Evolutionary conservation across 2,329 filamentous ascomycete genomes (phyloP), one percentile per base, ranked within the genome.

Genomic region (Sporothrix inflata): DNA sequence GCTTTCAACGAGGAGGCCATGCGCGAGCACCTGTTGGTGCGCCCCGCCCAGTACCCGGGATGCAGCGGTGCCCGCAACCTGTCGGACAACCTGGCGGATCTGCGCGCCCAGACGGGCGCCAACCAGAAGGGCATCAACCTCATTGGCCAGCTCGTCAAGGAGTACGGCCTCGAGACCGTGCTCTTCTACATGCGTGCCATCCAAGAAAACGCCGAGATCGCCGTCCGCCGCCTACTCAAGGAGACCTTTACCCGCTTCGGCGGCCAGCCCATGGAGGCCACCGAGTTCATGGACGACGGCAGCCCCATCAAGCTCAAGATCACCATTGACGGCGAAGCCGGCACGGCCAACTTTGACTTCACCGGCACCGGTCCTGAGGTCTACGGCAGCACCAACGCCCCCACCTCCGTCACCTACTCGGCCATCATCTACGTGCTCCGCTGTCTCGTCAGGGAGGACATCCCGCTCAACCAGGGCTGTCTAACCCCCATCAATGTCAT

Each of bases 101-200:
- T 94, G 34, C 92, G 92, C 79, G 91, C 92, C 1, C 91, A 93
- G 78, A 88, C 93, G 34, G 91, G 91, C 0, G 90, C 91, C 8
- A 94, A 94, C 76, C 89, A 91, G 76, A 92, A 92, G 74, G 91
- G 91, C 7, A 93, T 93, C 77, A 89, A 87, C 60, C 83, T 94
- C n/a, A 94, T 94, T 74, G 86, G 85, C 40, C 85, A 87, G 0
- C 83, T 94, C 1, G 93, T 94, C 74, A 85, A 88, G 16, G 92
- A 95, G 76, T 94, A 93, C 75, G 88, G 89, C 8, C 89, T 92
- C 74, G 84, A 89, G 1, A 89, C 91, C 0, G 92, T 74, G 1
- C 89, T 92, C 74, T 90, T 91, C 76, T 94, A 94, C 79, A 94
- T 95, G 92, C 84, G 86, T 57, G 90, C 86, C 63, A 94, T 95